Percentiles rank a stretch among this genome's conserved stretches.
phyloP scores from a whole-genome alignment of 768 basidiomycete genomes.

The Hericium coralloides region DNA sequence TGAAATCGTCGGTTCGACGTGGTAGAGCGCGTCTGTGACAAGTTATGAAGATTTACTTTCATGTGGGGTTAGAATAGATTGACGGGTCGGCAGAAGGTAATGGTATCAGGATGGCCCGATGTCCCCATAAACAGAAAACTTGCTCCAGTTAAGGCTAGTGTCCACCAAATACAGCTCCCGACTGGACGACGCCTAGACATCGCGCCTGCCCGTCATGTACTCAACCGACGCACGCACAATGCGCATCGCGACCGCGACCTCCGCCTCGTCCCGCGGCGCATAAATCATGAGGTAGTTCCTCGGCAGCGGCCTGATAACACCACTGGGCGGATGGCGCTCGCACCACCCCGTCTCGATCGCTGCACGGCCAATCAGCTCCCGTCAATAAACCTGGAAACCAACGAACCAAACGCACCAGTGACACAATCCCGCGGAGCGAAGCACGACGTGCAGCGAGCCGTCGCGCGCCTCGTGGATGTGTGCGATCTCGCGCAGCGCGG shows the following conservation, averaged over 20 bases:
- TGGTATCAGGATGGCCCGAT: too few species aligned
- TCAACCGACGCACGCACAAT: not conserved
- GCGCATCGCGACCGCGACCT: slow-evolving; percentile 15
- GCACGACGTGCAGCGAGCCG: not conserved
- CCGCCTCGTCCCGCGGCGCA: slow-evolving; percentile 20
- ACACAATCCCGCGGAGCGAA: not conserved
- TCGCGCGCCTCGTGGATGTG: not conserved
- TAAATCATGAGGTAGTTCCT: slow-evolving; percentile 21
- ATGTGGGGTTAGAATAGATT: too few species aligned
- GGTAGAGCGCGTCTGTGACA: too few species aligned
- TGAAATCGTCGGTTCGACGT: too few species aligned
- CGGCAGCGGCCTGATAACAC: slow-evolving; percentile 5
- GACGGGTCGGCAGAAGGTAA: too few species aligned
- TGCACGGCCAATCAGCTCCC: slow-evolving; percentile 4
- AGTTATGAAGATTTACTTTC: too few species aligned
- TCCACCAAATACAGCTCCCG: too few species aligned
- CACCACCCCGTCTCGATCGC: slow-evolving; percentile 22
- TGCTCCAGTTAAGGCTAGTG: too few species aligned
- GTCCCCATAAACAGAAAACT: too few species aligned
- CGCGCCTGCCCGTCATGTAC: not conserved
- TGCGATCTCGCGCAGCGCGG: not conserved
- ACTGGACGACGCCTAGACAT: not conserved
- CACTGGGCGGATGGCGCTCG: slow-evolving; percentile 18
- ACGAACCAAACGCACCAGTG: not conserved
- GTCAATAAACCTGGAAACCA: not conserved